These are phyloP conservation scores for Funneliformis geosporum DNA, from an alignment of 192 early-diverging fungal species.

Conservation along the genomic window DNA sequence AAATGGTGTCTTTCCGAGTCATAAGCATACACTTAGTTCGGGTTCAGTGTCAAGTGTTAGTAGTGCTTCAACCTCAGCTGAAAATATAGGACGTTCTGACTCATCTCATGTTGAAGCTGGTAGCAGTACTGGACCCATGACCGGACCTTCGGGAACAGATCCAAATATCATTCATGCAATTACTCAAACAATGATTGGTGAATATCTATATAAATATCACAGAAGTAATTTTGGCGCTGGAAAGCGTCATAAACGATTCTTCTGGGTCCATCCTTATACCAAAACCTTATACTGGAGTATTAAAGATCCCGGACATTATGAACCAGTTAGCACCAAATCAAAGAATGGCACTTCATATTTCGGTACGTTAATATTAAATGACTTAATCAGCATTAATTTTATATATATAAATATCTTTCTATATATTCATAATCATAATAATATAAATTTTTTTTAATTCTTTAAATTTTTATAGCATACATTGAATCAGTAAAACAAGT, in stretches of 20 bases:
- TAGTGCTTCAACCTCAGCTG: conserved; percentile 25
- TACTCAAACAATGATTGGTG: conserved; percentile 80
- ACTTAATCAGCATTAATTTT: not conserved
- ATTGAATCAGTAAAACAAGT: conserved; percentile 62
- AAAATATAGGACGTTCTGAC: not conserved
- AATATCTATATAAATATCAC: conserved; percentile 74
- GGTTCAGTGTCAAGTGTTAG: conserved; percentile 23
- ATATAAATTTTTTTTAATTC: not conserved
- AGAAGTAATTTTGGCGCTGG: conserved; percentile 56
- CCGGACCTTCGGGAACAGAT: conserved; percentile 39
- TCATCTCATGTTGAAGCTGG: conserved; percentile 38
- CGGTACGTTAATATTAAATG: not conserved
- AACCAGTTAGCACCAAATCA: conserved; percentile 39
- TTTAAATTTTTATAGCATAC: conserved; percentile 51
- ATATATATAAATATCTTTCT: no score
- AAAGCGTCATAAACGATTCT: conserved; percentile 68
- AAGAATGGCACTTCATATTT: conserved; percentile 50
- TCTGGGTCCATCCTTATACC: conserved; percentile 83
- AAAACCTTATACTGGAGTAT: conserved; percentile 76
- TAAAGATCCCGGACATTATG: conserved; percentile 57
- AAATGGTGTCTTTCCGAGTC: not conserved
- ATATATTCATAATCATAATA: conserved; percentile 8
- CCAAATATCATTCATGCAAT: conserved; percentile 69
- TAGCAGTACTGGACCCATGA: not conserved
- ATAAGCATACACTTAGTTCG: conserved; percentile 26